Evolutionary conservation across 1,139 yeast genomes (phyloP).

Genomic region (Candida neerlandica): DNA sequence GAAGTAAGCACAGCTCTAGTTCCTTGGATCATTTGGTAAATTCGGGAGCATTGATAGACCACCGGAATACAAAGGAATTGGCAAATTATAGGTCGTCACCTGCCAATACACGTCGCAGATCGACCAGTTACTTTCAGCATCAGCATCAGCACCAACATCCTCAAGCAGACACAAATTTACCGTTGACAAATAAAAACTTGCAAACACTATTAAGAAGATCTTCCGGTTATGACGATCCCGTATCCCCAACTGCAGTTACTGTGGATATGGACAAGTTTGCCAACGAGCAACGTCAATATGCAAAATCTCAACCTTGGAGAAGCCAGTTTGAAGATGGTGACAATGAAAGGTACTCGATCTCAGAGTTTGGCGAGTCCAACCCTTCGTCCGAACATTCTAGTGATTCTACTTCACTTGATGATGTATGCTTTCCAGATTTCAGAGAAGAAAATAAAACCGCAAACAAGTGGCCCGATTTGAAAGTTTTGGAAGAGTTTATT

Average conservation of each 20-base stretch:
- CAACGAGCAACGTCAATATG: conserved; percentile 35
- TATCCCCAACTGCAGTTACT: conserved; percentile 29
- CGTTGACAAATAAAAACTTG: conserved; percentile 43
- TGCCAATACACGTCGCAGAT: conserved; percentile 34
- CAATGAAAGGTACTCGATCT: conserved; percentile 27
- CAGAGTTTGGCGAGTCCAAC: conserved; percentile 59
- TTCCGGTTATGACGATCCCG: conserved; percentile 13
- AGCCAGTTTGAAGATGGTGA: conserved; percentile 17
- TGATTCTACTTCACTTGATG: conserved; percentile 75
- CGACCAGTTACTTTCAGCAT: conserved; percentile 12
- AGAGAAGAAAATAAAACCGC: conserved; percentile 28
- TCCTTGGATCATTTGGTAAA: conserved; percentile 14
- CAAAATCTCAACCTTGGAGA: conserved; percentile 23
- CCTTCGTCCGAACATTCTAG: conserved; percentile 75
- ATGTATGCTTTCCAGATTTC: conserved; percentile 78
- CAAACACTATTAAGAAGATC: conserved; percentile 26
- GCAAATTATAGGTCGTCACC: conserved; percentile 36
- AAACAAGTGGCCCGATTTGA: conserved; percentile 77
- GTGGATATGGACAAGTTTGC: conserved; percentile 45
- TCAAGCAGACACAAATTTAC: conserved; percentile 24
- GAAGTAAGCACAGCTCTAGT: not conserved
- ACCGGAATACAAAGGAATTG: conserved; percentile 32
- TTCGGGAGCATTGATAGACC: conserved; percentile 36
- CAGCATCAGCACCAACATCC: not conserved
- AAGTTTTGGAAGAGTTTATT: conserved; percentile 73